Base-by-base conservation (phyloP, 306 rosid genomes). In the Lotus japonicus region DNA sequence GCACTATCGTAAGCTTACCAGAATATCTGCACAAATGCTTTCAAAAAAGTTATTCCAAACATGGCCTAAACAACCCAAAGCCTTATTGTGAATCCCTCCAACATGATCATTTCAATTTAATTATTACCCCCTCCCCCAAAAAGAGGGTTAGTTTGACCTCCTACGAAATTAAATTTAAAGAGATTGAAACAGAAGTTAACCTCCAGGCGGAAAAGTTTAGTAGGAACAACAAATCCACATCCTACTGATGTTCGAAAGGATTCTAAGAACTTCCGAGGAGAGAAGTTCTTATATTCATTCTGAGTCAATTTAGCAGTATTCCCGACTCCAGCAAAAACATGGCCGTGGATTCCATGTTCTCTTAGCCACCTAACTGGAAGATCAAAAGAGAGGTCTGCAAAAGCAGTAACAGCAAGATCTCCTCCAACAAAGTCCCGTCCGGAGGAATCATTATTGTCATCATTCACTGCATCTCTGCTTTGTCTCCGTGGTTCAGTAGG, bases 391-490 rank as follows among this genome's bases (percentile, higher is more conserved):
- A 95, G 84, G 71, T 90, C 96, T 15, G 92, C 95, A 84, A 95
- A 95, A 15, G 95, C 96, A 64, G 97, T 85, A 76, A 90, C 86
- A 49, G 97, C 96, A 69, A 95, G 89, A 86, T 95, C 99, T 76
- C 99, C 99, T 69, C 99, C 99, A 80, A 90, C 15, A 51, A 61
- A 83, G 84, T 90, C 97, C 75, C 84, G 81, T 78, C 75, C 71
- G 64, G 85, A 58, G 64, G 88, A 66, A 50, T 84, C 92, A 26
- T 68, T 59, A 71, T 74, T 64, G 68, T 80, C 92, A 60, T 70
- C 71, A 64, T 58, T 50, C 68, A 56, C 59, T 75, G 72, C 85
- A 67, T 79, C 87, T 62, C 74, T 79, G 55, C 39, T 72, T 74
- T 71, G 81, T 66, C 97, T 87, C 64, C 81, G 79, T 35, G 91